Base-by-base conservation (phyloP, 2,329 filamentous ascomycete species). In the Eutypella sp. region DNA sequence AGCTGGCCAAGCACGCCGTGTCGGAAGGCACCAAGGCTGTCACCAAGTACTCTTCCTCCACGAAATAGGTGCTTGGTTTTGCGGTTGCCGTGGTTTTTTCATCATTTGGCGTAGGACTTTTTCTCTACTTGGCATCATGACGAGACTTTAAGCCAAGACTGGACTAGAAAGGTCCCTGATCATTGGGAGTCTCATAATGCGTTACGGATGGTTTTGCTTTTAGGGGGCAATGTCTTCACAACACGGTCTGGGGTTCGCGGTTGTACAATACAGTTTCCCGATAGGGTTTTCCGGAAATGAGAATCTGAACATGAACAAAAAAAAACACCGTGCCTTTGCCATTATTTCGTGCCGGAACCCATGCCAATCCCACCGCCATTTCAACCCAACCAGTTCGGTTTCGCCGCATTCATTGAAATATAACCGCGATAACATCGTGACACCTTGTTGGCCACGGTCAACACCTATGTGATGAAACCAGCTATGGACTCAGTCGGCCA, bases 11-110 rank as follows among this genome's bases (percentile, higher is more conserved):
- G 87, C 93, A 99, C 76, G 93, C 93, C 60, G 93, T 99, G 41
- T 99, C 93, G 63, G 93, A 99, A 79, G 93, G 93, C 68, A 99
- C 93, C 72, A 99, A 99, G 89, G 93, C 93, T 48, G 93, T 99
- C 62, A 99, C 93, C 81, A 99, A 99, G 85, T 99, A 97, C 84
- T 97, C 92, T 61, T 96, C 92, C 50, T 96, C 92, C 68, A 93
- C 91, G 75, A 99, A 97, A 89, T 97, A 96, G 82, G 74, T 57
- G 47, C 59, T 60, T 52, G 65, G 64, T 64, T 62, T 66, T 63
- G 55, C 67, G 60, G 64, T 59, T 66, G 53, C 59, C 51, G 64
- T 67, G 70, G 71, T 81, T 78, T 79, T n/a, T 78, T 80, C 29
- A 33, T 70, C 69, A 68, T 73, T 67, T 67, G 67, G 66, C 67